Evolutionary conservation across 129 eudicot genomes (phyloP), one percentile per base, ranked within the genome.

Genomic region (Flaveria robusta): DNA sequence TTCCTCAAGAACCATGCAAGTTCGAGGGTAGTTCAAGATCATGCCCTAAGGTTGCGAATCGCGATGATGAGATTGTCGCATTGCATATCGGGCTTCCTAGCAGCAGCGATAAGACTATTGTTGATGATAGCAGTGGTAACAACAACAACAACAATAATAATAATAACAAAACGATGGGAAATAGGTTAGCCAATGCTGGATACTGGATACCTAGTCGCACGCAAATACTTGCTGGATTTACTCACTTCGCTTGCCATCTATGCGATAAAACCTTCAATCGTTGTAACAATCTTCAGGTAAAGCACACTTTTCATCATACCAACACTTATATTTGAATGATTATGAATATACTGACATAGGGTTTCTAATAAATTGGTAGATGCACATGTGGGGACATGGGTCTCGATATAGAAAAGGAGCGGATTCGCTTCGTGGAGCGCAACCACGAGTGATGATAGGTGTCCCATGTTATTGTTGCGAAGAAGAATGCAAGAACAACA

Each of bases 371-470:
- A 52, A n/a, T 49, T 59, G 42, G 56, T 65, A 89, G 97, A 92
- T 92, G 97, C 97, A 92, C 77, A 87, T 92, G 96, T 92, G 96
- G 96, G 97, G 97, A 8, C 97, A 92, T 60, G 97, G 97, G 2
- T 92, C 97, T 2, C 87, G 89, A 46, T 92, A 83, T 66, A 83
- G 97, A 4, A 81, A 82, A 72, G 97, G 97, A 12, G 86, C 97
- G 0, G 96, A 92, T 45, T 89, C 97, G 7, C 83, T 92, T 1
- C 83, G 87, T 65, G 97, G 96, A 65, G 78, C 87, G 5, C 92
- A 87, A 70, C 96, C 92, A 16, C 86, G 88, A 10, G 91, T 85
- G 26, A 89, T 89, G 90, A 68, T 77, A 42, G 90, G 91, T 13
- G 74, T 92, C 7, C 93, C 96, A 18, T 89, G 97, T 79, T 92